These are phyloP conservation scores for Cephalotrichum gorgonifer DNA, from an alignment of 2,329 filamentous ascomycete genomes.

Conservation along the genomic window DNA sequence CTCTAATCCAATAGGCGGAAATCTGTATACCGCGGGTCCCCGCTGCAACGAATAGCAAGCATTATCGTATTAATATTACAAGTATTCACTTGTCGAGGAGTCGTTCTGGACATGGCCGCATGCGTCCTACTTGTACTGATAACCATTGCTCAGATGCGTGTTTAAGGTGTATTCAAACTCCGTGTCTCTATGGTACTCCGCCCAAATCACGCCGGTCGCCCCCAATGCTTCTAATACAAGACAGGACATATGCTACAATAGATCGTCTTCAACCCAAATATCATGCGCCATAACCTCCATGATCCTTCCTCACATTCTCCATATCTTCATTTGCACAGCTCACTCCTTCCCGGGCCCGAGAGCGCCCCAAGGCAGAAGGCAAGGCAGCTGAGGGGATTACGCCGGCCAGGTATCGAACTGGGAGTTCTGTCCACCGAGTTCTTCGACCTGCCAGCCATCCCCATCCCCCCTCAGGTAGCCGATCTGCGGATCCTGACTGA, in stretches of 20 bases:
- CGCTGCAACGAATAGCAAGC: neutral
- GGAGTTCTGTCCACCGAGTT: slow-evolving; percentile 13
- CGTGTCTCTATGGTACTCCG: neutral
- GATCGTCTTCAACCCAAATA: too few species aligned
- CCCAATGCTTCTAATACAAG: neutral
- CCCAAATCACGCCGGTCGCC: neutral
- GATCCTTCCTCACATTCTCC: neutral
- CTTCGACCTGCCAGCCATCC: slow-evolving; percentile 23
- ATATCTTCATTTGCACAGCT: neutral
- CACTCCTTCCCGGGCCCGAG: too few species aligned
- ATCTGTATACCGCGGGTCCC: neutral
- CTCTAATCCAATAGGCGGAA: too few species aligned
- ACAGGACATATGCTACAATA: neutral
- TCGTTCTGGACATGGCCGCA: too few species aligned
- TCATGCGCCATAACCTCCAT: neutral
- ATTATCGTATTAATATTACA: too few species aligned
- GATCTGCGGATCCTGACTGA: slow-evolving; percentile 13
- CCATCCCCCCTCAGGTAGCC: slow-evolving; percentile 20
- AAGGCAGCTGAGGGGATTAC: neutral
- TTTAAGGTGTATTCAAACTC: too few species aligned
- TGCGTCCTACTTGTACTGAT: too few species aligned
- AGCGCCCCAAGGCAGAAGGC: too few species aligned
- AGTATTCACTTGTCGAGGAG: too few species aligned
- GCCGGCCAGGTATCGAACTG: neutral
- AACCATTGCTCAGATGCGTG: too few species aligned